These are phyloP conservation scores for Corylus avellana DNA, from an alignment of 306 rosid species.

Conservation along the genomic window DNA sequence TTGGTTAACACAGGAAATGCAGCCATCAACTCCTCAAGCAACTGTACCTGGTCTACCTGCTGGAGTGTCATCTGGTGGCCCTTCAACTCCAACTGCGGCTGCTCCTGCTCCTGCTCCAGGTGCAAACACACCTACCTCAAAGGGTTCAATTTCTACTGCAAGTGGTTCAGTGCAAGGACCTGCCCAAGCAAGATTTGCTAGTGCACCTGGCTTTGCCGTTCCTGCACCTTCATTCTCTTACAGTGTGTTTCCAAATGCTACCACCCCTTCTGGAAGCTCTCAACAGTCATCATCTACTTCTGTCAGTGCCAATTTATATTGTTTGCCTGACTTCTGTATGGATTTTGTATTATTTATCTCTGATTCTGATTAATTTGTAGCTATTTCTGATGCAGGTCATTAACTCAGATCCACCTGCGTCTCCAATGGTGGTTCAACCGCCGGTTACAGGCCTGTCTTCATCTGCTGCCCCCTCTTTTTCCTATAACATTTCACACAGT, in stretches of 20 bases:
- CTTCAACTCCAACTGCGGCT: conserved; percentile 28
- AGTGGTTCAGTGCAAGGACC: conserved; percentile 15
- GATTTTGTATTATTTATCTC: background rate
- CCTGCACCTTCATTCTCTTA: conserved; percentile 29
- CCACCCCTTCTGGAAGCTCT: conserved; percentile 34
- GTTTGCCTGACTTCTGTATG: conserved; percentile 3
- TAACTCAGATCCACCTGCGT: conserved; percentile 26
- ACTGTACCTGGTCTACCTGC: conserved; percentile 13
- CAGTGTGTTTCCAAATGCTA: conserved; percentile 23
- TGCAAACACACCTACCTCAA: background rate
- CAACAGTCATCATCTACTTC: conserved; percentile 37
- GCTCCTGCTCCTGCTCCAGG: conserved; percentile 17
- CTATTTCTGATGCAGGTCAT: conserved; percentile 34
- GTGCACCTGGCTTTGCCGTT: conserved; percentile 29
- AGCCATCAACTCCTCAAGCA: conserved; percentile 28
- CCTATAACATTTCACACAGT: conserved; percentile 44
- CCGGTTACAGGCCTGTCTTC: conserved; percentile 43
- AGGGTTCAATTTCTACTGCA: background rate
- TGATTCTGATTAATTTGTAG: background rate
- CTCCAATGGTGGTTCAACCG: conserved; percentile 45
- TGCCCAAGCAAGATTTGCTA: conserved; percentile 11
- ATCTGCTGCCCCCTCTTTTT: conserved; percentile 44
- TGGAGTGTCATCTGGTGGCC: conserved; percentile 24
- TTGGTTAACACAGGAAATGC: conserved; percentile 48
- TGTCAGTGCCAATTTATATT: conserved; percentile 34